Base-by-base conservation (phyloP, 2,329 filamentous ascomycete species). In the Leptographium radiaticola region DNA sequence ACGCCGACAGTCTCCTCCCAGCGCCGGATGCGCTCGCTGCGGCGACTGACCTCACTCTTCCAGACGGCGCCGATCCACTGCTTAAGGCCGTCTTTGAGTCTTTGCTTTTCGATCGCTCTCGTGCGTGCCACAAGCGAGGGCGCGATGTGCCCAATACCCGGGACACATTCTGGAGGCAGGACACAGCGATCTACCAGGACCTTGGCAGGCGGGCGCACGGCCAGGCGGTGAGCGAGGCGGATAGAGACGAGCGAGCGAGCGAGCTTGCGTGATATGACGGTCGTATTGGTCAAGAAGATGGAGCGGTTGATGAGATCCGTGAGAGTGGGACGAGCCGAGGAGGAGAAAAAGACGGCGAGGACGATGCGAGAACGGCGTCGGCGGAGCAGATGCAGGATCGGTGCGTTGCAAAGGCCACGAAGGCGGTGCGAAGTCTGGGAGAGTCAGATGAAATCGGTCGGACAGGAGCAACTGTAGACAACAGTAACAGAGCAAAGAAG, bases 261-360 rank as follows among this genome's bases (percentile, higher is more conserved):
- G 3, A 88, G 74, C 25, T 74, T 71, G 20, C 82, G 77, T 4
- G 83, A 84, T 30, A 83, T 75, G 47, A 83, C 73, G 38, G 83
- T 79, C 15, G 81, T 87, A 53, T 76, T 72, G 43, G 82, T 84
- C 44, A 86, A 67, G 66, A 86, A 84, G 63, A 88, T 86, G 64
- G 73, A 76, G 43, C 81, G 76, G 25, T 72, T 67, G 52, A 83
- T 80, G 15, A 87, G 79, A 54, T 84, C 79, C 40, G 77, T 66
- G 2, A 83, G 70, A 5, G 79, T 75, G 2, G 83, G 80, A 9
- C 81, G 75, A 33, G 71, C 74, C 6, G 80, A 75, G 7, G 76
- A 76, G 9, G 70, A 69, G 12, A 87, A 72, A 36, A 80, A 70
- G 16, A 75, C 74, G 6, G 75, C 71, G 4, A 88, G 75, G 5